Evolutionary conservation across 306 rosid species (phyloP), one percentile per base, ranked within the genome.

Genomic region (Bauhinia variegata): DNA sequence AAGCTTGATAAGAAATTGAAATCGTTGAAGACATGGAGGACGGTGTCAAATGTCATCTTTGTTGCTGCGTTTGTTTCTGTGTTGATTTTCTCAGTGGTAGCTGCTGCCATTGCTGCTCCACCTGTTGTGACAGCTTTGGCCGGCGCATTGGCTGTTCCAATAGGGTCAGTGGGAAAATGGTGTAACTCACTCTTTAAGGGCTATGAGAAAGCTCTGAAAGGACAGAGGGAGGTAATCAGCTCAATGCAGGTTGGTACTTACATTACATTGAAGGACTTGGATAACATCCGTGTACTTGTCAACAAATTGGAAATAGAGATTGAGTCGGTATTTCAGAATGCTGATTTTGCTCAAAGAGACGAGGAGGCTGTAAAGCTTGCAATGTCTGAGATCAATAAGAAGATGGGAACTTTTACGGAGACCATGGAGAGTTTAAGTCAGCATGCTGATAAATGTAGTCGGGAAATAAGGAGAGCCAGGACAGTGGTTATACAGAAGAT

Each of bases 141-240:
- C 0, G 89, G 82, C 17, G 95, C 95, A 42, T 48, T 93, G 79
- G 74, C 90, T 58, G 85, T 93, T 73, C 96, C 97, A 0, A 58
- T 93, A 28, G 97, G 95, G 11, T 83, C 98, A 0, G 87, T 89
- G 19, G 98, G 98, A 60, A 93, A 89, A 78, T 93, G 97, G 98
- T 87, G 91, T 51, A 81, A 87, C 76, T 78, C 83, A 4, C 81
- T 89, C n/a, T 89, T 89, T 83, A 83, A 49, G 30, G 70, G 79
- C 36, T 89, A 86, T 42, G 87, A 79, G 75, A 83, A 62, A 8
- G 73, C 70, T 30, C 53, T 89, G 14, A 86, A 73, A 65, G 82
- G 75, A 32, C 87, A 93, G 69, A 73, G 79, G 57, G 88, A 78
- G 52, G 19, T 89, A 18, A 73, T 81, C 72, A 65, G 73, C 79